phyloP scores from a whole-genome alignment of 225 moss, liverwort and hornwort species.

The Physcomitrellopsis africana region DNA sequence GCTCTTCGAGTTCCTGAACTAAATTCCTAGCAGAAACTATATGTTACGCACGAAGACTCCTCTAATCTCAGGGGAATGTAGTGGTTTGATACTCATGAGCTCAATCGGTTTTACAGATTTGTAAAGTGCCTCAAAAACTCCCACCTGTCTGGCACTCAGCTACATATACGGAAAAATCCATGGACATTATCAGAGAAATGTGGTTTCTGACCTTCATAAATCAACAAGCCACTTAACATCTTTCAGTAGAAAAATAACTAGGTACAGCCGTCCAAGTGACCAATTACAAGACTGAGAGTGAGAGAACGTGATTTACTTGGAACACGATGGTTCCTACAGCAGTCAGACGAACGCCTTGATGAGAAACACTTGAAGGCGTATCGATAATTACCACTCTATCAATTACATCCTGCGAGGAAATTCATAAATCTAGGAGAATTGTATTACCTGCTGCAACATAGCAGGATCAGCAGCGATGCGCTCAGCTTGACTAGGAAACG shows the following conservation, averaged over 20 bases:
- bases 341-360: slow-evolving; percentile 88
- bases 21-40: not conserved
- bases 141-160: slow-evolving; percentile 93
- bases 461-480: slow-evolving; percentile 35
- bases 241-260: slow-evolving; percentile 1
- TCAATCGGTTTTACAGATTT: slow-evolving; percentile 92
- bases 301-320: slow-evolving; percentile 56
- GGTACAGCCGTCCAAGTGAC: not conserved
- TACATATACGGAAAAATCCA: slow-evolving; percentile 35
- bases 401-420: slow-evolving; percentile 55
- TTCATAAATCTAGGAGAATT: not conserved
- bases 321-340: slow-evolving; percentile 89
- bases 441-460: slow-evolving; percentile 51
- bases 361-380: slow-evolving; percentile 52
- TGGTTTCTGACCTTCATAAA: not conserved
- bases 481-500: slow-evolving; percentile 67
- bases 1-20: not conserved
- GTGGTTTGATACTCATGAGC: slow-evolving; percentile 56
- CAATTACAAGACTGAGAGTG: not conserved
- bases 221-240: not conserved
- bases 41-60: not conserved
- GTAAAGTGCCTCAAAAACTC: slow-evolving; percentile 92
- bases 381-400: slow-evolving; percentile 64
- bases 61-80: not conserved
- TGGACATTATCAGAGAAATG: slow-evolving; percentile 12